These are phyloP conservation scores for Penicillium dipodomyicola DNA, from an alignment of 495 filamentous ascomycete genomes.

Conservation along the genomic window DNA sequence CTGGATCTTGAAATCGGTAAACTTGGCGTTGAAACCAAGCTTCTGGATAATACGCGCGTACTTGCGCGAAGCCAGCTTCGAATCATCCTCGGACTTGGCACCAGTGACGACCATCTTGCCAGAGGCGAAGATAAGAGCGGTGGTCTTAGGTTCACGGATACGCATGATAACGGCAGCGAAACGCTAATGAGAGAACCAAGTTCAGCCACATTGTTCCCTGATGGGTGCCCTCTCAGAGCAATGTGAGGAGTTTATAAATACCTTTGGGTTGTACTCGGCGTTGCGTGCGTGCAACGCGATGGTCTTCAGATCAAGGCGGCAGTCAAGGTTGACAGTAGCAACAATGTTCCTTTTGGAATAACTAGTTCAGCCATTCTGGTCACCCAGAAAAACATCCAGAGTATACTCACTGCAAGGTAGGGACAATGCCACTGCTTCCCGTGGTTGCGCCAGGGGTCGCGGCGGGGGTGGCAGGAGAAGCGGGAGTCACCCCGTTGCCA, in stretches of 20 bases:
- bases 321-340: slow-evolving; percentile 98
- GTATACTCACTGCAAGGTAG: slow-evolving; percentile 96
- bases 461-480: slow-evolving; percentile 92
- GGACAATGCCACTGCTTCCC: slow-evolving; percentile 87
- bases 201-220: slow-evolving; percentile 49
- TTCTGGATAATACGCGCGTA: slow-evolving; percentile 99
- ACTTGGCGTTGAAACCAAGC: slow-evolving; percentile 98
- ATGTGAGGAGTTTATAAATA: slow-evolving; percentile 49
- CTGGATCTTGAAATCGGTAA: slow-evolving; percentile 99
- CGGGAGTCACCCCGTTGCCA: slow-evolving; percentile 87
- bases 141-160: slow-evolving; percentile 98
- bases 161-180: slow-evolving; percentile 99
- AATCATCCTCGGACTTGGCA: slow-evolving; percentile 98
- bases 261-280: slow-evolving; percentile 97
- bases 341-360: slow-evolving; percentile 96
- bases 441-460: slow-evolving; percentile 81
- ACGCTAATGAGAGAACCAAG: slow-evolving; percentile 66
- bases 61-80: slow-evolving; percentile 93
- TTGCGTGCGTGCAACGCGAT: slow-evolving; percentile 98
- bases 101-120: slow-evolving; percentile 99
- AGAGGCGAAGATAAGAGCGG: slow-evolving; percentile 93
- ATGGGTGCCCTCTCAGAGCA: slow-evolving; percentile 40
- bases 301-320: slow-evolving; percentile 97
- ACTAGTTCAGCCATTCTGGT: slow-evolving; percentile 52
- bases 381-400: slow-evolving; percentile 48